Evolutionary conservation across 2,329 filamentous ascomycete genomes (phyloP), one percentile per base, ranked within the genome.

Genomic region (Xylaria sp.): DNA sequence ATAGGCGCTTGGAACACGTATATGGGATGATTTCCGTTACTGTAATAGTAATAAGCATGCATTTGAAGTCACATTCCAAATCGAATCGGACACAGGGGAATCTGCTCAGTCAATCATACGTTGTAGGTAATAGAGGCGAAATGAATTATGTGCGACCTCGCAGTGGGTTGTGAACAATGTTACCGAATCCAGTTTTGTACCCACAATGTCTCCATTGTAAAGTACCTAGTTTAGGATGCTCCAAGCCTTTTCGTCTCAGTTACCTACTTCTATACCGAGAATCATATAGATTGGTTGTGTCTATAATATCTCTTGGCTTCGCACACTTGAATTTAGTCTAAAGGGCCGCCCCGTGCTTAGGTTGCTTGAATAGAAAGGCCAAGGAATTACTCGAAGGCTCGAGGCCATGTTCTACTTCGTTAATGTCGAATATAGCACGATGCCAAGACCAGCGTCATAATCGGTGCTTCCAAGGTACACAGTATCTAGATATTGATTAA

Each of bases 51-150:
- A 60, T 58, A 63, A 42, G 49, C 53, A 62, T 56, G 68, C 65
- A 65, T 62, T 23, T 49, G n/a, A 20, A 44, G 54, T 65, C 44
- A 59, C 65, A 68, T 68, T 68, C 61, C 68, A 70, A 59, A 68
- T 68, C 23, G 40, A 28, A 48, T n/a, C n/a, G 40, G 53, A 59
- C 13, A 53, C 11, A 48, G n/a, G 23, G 57, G 57, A 38, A 23
- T 40, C 61, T 49, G 3, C 9, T 67, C 38, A 59, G 48, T 61
- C 57, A 40, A 54, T 61, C 57, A 40, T 58, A 61, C 36, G 56
- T 54, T 64, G 46, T 42, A 57, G 31, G 54, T 44, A 66, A 54
- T 36, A 46, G 36, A 61, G 33, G 56, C 46, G 57, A 59, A 64
- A 69, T 49, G 23, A 58, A 44, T 42, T 66, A 36, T 36, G 53